phyloP scores from a whole-genome alignment of 176 grass and related monocot genomes.

The Bolboschoenus planiculmis region DNA sequence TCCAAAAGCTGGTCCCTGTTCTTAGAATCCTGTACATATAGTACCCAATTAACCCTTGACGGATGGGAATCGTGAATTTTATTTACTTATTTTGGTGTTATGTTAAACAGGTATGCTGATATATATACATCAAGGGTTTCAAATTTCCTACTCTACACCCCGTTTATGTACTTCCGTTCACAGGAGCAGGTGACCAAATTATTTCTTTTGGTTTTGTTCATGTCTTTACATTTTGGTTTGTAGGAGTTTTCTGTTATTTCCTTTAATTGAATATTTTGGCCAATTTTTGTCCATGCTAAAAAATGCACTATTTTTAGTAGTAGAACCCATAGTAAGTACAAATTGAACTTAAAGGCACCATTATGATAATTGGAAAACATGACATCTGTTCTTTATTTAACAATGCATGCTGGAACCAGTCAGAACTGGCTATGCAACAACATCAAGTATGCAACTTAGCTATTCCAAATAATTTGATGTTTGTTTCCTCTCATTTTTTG shows the following conservation, averaged over 20 bases:
- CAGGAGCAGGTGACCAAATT: slow-evolving; percentile 72
- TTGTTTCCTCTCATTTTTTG: neutral
- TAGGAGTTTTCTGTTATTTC: neutral
- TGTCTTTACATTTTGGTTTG: neutral
- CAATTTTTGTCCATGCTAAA: slow-evolving; percentile 8
- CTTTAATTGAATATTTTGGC: neutral
- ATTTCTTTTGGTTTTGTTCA: neutral
- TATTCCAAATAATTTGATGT: neutral
- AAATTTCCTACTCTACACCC: slow-evolving; percentile 94
- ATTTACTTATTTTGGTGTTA: slow-evolving; percentile 14
- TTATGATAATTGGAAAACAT: neutral
- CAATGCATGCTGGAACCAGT: neutral
- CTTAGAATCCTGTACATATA: neutral
- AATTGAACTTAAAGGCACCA: neutral
- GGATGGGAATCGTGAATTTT: neutral
- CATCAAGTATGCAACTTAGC: neutral
- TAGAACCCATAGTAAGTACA: neutral
- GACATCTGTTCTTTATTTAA: neutral
- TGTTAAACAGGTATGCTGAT: slow-evolving; percentile 71
- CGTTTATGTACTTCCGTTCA: slow-evolving; percentile 95
- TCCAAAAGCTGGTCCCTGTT: neutral
- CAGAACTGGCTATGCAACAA: neutral
- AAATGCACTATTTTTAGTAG: neutral
- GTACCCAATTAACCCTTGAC: neutral
- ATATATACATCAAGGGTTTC: slow-evolving; percentile 98